phyloP scores from a whole-genome alignment of 352 stramenopile genomes.

The Pythium graminicola region DNA sequence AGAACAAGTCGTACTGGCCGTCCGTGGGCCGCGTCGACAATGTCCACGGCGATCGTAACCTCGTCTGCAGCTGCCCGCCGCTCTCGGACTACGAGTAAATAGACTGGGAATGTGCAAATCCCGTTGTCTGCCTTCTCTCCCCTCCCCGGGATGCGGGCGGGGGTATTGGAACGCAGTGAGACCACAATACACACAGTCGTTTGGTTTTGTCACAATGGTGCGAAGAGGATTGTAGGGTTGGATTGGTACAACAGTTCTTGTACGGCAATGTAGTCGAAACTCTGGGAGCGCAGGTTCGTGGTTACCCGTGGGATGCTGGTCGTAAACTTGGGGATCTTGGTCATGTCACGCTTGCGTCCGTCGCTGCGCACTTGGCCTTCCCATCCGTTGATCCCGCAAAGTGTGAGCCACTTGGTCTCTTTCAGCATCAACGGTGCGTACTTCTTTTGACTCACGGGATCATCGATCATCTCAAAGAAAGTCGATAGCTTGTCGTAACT shows the following conservation, averaged over 20 bases:
- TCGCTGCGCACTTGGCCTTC: slow-evolving; percentile 54
- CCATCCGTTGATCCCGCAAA: slow-evolving; percentile 62
- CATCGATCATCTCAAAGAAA: slow-evolving; percentile 44
- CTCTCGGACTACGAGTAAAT: slow-evolving; percentile 89
- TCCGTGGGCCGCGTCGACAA: slow-evolving; percentile 97
- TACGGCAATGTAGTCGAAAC: slow-evolving; percentile 65
- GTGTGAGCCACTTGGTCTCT: slow-evolving; percentile 52
- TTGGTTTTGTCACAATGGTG: slow-evolving; percentile 28
- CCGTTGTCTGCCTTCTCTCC: not conserved
- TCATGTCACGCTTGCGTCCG: slow-evolving; percentile 38
- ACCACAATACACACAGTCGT: no score
- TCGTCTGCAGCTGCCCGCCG: slow-evolving; percentile 97
- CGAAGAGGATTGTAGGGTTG: slow-evolving; percentile 61
- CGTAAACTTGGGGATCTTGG: slow-evolving; percentile 45
- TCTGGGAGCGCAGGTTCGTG: slow-evolving; percentile 52
- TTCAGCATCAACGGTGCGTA: slow-evolving; percentile 57
- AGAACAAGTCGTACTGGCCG: slow-evolving; percentile 98
- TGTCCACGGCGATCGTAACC: slow-evolving; percentile 97
- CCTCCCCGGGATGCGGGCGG: not conserved
- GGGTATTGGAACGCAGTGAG: not conserved
- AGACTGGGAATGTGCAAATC: not conserved
- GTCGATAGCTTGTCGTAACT: slow-evolving; percentile 59
- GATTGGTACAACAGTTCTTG: slow-evolving; percentile 65
- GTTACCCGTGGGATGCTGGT: slow-evolving; percentile 44
- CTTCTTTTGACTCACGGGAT: slow-evolving; percentile 37